Conservation (phyloP, 2,329 filamentous ascomycete species). For the Penicillium frequentans region DNA sequence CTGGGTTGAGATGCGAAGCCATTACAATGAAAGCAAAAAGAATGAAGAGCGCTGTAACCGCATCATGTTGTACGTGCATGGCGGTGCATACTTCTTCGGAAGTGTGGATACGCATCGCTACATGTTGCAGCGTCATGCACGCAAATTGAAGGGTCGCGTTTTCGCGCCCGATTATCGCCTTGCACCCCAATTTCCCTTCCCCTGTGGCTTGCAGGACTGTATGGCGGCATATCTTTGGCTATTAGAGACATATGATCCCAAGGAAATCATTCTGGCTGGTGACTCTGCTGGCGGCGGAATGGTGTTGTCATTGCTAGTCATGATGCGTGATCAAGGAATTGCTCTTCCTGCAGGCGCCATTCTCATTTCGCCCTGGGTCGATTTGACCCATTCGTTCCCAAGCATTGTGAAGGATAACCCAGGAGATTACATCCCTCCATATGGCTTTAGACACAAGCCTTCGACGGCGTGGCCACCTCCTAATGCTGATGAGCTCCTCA, state of each 20-base stretch:
- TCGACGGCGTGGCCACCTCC: slow-evolving; percentile 91
- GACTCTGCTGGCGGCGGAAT: slow-evolving; percentile 94
- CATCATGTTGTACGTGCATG: slow-evolving; percentile 92
- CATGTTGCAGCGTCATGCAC: slow-evolving; percentile 92
- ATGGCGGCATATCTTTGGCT: slow-evolving; percentile 84
- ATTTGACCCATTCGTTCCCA: slow-evolving; percentile 92
- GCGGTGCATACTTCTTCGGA: slow-evolving; percentile 93
- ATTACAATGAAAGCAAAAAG: slow-evolving; percentile 72
- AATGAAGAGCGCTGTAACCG: slow-evolving; percentile 61
- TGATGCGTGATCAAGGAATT: slow-evolving; percentile 76
- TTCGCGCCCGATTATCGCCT: slow-evolving; percentile 86
- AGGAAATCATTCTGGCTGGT: slow-evolving; percentile 81
- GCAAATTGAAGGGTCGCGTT: slow-evolving; percentile 87
- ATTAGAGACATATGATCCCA: slow-evolving; percentile 71
- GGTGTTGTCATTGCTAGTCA: slow-evolving; percentile 76
- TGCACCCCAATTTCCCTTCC: slow-evolving; percentile 92
- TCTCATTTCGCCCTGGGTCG: slow-evolving; percentile 92
- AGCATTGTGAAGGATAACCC: slow-evolving; percentile 73
- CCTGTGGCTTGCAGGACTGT: slow-evolving; percentile 87
- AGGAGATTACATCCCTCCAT: slow-evolving; percentile 82
- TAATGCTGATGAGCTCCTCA: slow-evolving; percentile 69
- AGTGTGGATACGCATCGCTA: slow-evolving; percentile 97
- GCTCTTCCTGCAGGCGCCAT: slow-evolving; percentile 87
- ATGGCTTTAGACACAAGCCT: slow-evolving; percentile 88
- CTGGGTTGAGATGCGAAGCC: slow-evolving; percentile 93